These are phyloP conservation scores for Hymenoscyphus linearis DNA, from an alignment of 2,329 filamentous ascomycete genomes.

Conservation along the genomic window DNA sequence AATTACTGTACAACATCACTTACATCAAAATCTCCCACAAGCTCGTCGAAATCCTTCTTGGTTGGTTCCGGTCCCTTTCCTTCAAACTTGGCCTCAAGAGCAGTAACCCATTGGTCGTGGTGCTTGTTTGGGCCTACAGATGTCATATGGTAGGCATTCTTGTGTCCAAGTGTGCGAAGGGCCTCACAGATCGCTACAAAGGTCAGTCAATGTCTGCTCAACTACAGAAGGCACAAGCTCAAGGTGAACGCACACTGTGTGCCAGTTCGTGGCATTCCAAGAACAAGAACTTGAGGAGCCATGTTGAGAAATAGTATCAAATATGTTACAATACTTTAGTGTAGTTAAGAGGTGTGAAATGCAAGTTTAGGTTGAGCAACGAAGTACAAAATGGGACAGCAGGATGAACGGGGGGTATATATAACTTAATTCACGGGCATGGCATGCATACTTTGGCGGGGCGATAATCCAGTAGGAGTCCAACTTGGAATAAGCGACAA, in stretches of 20 bases:
- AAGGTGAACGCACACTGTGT: not conserved
- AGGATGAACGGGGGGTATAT: too few species aligned
- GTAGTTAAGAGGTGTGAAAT: not conserved
- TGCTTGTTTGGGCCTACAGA: not conserved
- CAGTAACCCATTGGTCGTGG: not conserved
- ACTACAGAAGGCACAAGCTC: not conserved
- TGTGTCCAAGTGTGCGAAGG: not conserved
- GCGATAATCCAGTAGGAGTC: too few species aligned
- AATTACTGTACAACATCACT: not conserved
- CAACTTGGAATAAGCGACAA: too few species aligned
- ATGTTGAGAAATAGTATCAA: not conserved
- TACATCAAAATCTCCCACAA: not conserved
- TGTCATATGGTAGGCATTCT: not conserved
- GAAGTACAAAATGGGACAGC: too few species aligned
- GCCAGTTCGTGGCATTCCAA: not conserved
- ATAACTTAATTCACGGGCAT: too few species aligned
- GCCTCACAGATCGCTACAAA: not conserved
- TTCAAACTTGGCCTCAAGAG: not conserved
- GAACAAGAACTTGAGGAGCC: not conserved
- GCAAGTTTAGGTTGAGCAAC: too few species aligned
- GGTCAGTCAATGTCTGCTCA: not conserved
- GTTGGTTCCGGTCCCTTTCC: not conserved
- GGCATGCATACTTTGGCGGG: too few species aligned
- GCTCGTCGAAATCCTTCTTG: not conserved
- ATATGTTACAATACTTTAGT: not conserved